Evolutionary conservation across 1,284 basidiomycete genomes (phyloP).

Genomic region (Stygiomarasmius scandens): DNA sequence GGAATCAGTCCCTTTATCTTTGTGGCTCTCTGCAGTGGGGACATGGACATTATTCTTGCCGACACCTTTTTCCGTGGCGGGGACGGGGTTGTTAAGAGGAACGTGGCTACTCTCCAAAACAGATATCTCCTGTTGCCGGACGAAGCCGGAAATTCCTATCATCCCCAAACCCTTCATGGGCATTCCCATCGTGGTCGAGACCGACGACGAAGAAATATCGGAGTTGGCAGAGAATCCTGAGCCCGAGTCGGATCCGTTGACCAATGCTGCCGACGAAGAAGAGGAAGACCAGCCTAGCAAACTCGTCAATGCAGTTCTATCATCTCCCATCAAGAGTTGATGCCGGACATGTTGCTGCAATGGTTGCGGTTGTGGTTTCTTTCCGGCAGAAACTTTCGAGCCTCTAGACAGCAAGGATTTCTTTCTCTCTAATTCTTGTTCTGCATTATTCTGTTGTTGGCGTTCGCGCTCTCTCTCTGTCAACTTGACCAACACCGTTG

Average conservation of each 20-base stretch:
- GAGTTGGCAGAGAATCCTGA: not conserved
- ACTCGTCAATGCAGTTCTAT: constrained; percentile 51
- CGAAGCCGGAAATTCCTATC: constrained; percentile 55
- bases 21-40: not conserved
- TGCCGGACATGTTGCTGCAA: constrained; percentile 53
- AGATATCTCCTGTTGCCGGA: constrained; percentile 60
- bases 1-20: not conserved
- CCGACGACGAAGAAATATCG: not conserved
- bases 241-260: not conserved
- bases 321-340: constrained; percentile 44
- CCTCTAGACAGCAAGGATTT: not conserved
- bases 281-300: constrained; percentile 58
- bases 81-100: constrained; percentile 18
- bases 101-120: constrained; percentile 56
- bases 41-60: not conserved
- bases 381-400: constrained; percentile 11
- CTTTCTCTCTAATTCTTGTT: not conserved
- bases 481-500: constrained; percentile 3
- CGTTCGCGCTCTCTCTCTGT: not conserved
- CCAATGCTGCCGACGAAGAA: constrained; percentile 33
- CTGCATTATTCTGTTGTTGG: too few relatives aligned
- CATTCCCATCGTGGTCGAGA: not conserved
- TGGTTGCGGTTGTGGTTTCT: constrained; percentile 50
- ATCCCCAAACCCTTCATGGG: constrained; percentile 42
- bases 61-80: not conserved